Base-by-base conservation (phyloP, 768 basidiomycete species). In the Neoboletus magnificus region DNA sequence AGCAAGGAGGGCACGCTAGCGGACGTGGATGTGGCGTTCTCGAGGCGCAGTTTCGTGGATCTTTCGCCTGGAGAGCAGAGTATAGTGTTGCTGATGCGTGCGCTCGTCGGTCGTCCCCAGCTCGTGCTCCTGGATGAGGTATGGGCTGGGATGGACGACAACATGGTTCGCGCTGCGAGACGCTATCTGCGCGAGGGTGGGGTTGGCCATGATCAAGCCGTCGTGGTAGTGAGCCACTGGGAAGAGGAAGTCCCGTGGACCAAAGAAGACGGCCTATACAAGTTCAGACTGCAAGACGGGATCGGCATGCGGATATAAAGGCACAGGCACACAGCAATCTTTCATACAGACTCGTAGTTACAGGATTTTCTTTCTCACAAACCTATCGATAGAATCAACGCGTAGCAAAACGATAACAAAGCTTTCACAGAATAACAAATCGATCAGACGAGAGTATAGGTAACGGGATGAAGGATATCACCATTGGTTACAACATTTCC, bases 181-280 rank as follows among this genome's bases (percentile, higher is more conserved):
- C 62, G 60, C 40, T 91, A 91, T 64, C 66, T 99, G 42, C 75
- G 86, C 12, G 66, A 72, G 20, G 75, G 72, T 1, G 83, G 81
- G 0, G 65, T 87, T 23, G 74, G 73, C 22, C 61, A 70, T 12
- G 73, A 79, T 41, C 93, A 97, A 73, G 87, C 86, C 2, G 87
- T 93, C 23, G 79, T 98, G 1, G 86, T 91, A 4, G 82, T 98
- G 52, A 92, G 87, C 37, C 94, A 96, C 73, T 93, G 91, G 85
- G 89, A 91, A 59, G 88, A 89, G 36, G 94, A 98, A 72, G 84
- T 94, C 18, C 94, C 94, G 3, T 95, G 93, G 92, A 76, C 73
- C 1, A 66, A 61, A 0, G 76, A 75, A 15, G 84, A 86, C 49
- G 82, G 84, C 0, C 64, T 88, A 42, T 75, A 64, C 65, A 63